Percentiles rank a stretch among this genome's conserved stretches.
Conservation (phyloP, 768 basidiomycete species). For the Leccinum barrowsii region DNA sequence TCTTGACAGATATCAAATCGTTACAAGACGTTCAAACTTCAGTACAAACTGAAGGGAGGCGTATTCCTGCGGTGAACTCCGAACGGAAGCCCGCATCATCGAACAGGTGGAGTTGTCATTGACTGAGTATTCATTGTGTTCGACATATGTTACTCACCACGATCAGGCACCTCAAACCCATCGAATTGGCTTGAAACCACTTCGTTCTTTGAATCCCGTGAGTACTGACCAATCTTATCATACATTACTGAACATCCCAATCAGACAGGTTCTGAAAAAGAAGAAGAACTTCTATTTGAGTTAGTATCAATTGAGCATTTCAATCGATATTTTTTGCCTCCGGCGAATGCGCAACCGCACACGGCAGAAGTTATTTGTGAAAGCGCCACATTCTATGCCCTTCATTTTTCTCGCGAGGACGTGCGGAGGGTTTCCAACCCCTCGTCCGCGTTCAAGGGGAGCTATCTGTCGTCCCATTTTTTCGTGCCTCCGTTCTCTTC, state of each 20-base stretch:
- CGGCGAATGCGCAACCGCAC: too few species aligned
- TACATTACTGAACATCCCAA: background rate
- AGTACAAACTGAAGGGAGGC: background rate
- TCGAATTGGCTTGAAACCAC: too few species aligned
- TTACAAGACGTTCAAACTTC: background rate
- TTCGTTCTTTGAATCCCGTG: too few species aligned
- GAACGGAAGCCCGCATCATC: background rate
- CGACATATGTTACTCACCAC: background rate
- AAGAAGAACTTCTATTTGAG: background rate
- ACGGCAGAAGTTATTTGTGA: too few species aligned
- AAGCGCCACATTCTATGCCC: too few species aligned
- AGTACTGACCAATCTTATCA: background rate
- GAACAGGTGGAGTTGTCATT: background rate
- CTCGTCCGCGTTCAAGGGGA: background rate
- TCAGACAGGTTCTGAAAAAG: background rate
- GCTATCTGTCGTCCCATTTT: background rate
- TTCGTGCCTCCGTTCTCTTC: background rate
- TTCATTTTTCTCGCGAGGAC: background rate
- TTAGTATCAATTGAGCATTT: background rate
- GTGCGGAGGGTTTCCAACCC: background rate
- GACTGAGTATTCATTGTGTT: background rate
- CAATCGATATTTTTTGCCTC: too few species aligned
- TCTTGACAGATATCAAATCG: background rate
- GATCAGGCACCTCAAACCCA: too few species aligned
- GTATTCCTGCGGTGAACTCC: background rate